These are phyloP conservation scores for Raffaelea arxii DNA, from an alignment of 2,329 filamentous ascomycete genomes.

Conservation along the genomic window DNA sequence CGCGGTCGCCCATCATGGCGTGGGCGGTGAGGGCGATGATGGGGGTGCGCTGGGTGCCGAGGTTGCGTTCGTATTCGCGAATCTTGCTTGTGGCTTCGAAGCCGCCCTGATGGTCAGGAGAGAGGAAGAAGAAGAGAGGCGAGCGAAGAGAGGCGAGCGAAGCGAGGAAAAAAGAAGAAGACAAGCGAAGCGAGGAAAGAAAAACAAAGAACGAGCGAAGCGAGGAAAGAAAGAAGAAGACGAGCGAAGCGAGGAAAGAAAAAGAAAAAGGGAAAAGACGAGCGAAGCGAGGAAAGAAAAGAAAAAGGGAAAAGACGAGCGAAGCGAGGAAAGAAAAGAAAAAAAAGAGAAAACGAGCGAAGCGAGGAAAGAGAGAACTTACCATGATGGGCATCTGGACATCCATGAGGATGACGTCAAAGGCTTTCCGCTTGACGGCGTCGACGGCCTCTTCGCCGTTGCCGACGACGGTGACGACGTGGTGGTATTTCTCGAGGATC, in stretches of 20 bases:
- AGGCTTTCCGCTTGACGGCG: conserved; percentile 82
- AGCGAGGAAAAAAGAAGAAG: conserved; percentile 4
- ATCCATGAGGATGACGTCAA: conserved; percentile 97
- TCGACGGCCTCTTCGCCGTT: conserved; percentile 92
- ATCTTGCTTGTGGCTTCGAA: conserved; percentile 98
- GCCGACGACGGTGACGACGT: conserved; percentile 83
- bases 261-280: conserved; percentile 33
- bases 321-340: too few species aligned
- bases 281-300: conserved; percentile 19
- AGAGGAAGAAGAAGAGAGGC: not conserved
- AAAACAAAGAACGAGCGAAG: conserved; percentile 24
- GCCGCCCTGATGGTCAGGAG: conserved; percentile 53
- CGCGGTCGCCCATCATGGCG: conserved; percentile 95
- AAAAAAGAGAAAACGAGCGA: too few species aligned
- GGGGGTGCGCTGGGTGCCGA: conserved; percentile 73
- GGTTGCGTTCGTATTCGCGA: conserved; percentile 80
- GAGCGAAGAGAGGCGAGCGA: conserved; percentile 23
- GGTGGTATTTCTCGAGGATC: conserved; percentile 94
- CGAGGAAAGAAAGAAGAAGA: not conserved
- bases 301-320: not conserved
- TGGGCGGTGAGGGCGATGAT: conserved; percentile 96
- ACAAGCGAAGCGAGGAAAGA: not conserved
- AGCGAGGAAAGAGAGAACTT: conserved; percentile 26
- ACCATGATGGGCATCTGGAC: conserved; percentile 99
- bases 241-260: conserved; percentile 6